phyloP scores from a whole-genome alignment of 352 stramenopile species.

The Phytophthora constricta region DNA sequence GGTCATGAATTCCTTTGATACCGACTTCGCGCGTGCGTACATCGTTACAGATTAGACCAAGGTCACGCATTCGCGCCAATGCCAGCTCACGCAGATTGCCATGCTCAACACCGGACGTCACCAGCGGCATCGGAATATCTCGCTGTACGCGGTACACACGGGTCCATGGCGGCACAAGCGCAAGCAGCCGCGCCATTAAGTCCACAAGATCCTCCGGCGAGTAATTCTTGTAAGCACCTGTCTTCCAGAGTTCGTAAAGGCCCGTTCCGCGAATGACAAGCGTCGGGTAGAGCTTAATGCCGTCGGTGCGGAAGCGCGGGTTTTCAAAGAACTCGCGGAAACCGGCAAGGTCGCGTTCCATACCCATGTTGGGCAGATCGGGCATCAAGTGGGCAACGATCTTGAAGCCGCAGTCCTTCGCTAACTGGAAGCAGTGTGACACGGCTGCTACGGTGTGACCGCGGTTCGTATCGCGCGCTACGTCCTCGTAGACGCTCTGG shows the following conservation, averaged over 20 bases:
- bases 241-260: slow-evolving; percentile 98
- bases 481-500: slow-evolving; percentile 96
- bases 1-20: slow-evolving; percentile 97
- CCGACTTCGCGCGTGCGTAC: slow-evolving; percentile 96
- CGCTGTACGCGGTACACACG: slow-evolving; percentile 96
- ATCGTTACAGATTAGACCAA: slow-evolving; percentile 93
- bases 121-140: slow-evolving; percentile 98
- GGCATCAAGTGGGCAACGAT: slow-evolving; percentile 99
- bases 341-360: slow-evolving; percentile 95
- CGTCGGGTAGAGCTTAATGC: slow-evolving; percentile 97
- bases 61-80: slow-evolving; percentile 92
- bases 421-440: slow-evolving; percentile 73
- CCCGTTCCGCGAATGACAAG: slow-evolving; percentile 97
- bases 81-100: slow-evolving; percentile 96
- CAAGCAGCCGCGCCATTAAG: slow-evolving; percentile 93
- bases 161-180: slow-evolving; percentile 96
- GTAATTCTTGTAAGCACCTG: slow-evolving; percentile 92
- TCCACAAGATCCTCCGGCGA: slow-evolving; percentile 88
- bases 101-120: slow-evolving; percentile 96
- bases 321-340: slow-evolving; percentile 98
- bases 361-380: slow-evolving; percentile 97
- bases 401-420: slow-evolving; percentile 98
- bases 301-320: slow-evolving; percentile 94
- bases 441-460: slow-evolving; percentile 95
- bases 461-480: slow-evolving; percentile 92